phyloP scores from a whole-genome alignment of 345 rosid species.

The Mangifera indica region DNA sequence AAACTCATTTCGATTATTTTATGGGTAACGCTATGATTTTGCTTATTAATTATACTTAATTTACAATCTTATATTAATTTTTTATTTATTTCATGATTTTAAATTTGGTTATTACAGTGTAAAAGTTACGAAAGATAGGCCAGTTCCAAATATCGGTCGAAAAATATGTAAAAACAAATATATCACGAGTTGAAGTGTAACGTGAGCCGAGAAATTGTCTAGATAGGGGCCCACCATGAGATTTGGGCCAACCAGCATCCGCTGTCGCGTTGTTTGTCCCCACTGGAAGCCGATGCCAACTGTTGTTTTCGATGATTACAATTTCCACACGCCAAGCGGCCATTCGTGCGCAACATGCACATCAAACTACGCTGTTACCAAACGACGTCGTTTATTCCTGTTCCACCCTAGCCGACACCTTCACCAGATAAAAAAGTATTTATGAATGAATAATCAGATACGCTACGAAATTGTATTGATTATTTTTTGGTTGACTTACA shows the following conservation, averaged over 20 bases:
- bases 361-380: not conserved
- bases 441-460: not conserved
- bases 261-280: slow-evolving; percentile 18
- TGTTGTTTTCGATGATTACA: not conserved
- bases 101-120: too few relatives aligned
- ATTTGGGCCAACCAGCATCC: slow-evolving; percentile 27
- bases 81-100: too few relatives aligned
- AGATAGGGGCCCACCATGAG: slow-evolving; percentile 13
- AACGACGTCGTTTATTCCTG: slow-evolving; percentile 19
- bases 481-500: not conserved
- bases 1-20: too few relatives aligned
- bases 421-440: not conserved
- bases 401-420: slow-evolving; percentile 8
- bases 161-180: too few relatives aligned
- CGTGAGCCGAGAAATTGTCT: slow-evolving; percentile 8
- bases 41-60: too few relatives aligned
- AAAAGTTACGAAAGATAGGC: too few relatives aligned
- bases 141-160: too few relatives aligned
- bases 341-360: not conserved
- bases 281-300: slow-evolving; percentile 17
- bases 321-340: slow-evolving; percentile 18
- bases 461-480: too few relatives aligned
- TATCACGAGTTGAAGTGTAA: not conserved
- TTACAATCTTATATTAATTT: too few relatives aligned
- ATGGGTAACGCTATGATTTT: too few relatives aligned